Evolutionary conservation across 140 eudicot genomes (phyloP), one percentile per base, ranked within the genome.

Genomic region (Anethum foeniculum): DNA sequence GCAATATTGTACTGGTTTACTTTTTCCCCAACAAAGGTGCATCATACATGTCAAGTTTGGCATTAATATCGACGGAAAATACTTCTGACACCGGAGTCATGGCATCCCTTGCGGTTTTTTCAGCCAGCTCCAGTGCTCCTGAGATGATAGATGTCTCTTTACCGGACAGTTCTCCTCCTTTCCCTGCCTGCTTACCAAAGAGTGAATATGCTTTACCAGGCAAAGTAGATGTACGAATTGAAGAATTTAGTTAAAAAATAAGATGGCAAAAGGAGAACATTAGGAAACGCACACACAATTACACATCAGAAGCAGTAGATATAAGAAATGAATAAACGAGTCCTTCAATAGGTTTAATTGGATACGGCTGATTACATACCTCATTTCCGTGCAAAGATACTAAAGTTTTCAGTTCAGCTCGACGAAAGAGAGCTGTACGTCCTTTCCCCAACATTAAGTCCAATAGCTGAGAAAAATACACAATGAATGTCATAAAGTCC

Each of bases 61-160:
- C 89, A 76, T 90, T 86, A 76, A 95, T 87, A 86, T 92, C 97
- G 68, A 95, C 84, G 0, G 96, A 80, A 86, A 95, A 95, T 34
- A 86, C 91, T 81, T 95, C 93, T 69, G 95, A 84, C 58, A 90
- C 80, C 25, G 93, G 93, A 34, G 99, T 92, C 99, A 95, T 95
- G 27, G 97, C 97, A 78, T 95, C 95, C 28, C 88, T 79, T 41
- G 97, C 99, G 83, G 92, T 92, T 90, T 95, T 92, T 82, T 91
- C 95, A 30, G 87, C 78, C 71, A 94, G 93, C 78, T 95, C 97
- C 39, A 95, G 91, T 82, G 97, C 97, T 80, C 99, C 99, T 69
- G 97, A 93, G 64, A 95, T 95, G 49, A 95, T 92, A 43, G 93
- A 90, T 38, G 99, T 95, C 88, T 95, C 99, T 64, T 92, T 92